Evolutionary conservation across 306 rosid species (phyloP).

Genomic region (Senna tora): DNA sequence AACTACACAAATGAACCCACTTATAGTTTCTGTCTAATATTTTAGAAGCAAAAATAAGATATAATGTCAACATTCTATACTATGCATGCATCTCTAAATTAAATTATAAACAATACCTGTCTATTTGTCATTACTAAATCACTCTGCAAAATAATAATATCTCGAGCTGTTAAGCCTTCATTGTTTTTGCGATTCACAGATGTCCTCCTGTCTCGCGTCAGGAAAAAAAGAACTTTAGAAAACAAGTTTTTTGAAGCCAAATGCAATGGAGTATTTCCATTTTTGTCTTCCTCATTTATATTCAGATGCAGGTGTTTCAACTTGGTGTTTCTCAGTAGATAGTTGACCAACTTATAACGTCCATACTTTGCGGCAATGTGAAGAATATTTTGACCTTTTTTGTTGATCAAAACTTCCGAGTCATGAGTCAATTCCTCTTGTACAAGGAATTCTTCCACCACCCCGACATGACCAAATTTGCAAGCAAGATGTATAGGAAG

Average conservation of each 20-base stretch:
- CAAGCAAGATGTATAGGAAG: background rate
- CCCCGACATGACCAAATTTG: background rate
- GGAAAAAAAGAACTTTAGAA: background rate
- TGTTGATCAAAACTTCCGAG: background rate
- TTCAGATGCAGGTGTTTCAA: too few species aligned
- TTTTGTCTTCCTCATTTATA: background rate
- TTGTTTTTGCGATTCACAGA: background rate
- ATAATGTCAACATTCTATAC: background rate
- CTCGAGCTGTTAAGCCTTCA: background rate
- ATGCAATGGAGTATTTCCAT: conserved; percentile 26
- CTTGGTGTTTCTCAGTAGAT: background rate
- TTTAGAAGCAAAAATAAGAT: background rate
- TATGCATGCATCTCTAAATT: too few species aligned
- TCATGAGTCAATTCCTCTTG: background rate
- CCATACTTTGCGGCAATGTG: background rate
- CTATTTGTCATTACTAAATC: background rate
- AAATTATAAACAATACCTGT: conserved; percentile 1
- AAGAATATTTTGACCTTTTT: background rate
- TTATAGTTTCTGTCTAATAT: too few species aligned
- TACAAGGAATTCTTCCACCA: background rate
- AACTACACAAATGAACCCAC: background rate
- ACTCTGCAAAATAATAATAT: background rate
- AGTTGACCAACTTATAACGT: background rate
- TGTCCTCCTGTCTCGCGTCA: background rate
- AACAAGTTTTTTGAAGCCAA: conserved; percentile 31